Conservation (phyloP, 2,329 filamentous ascomycete genomes). For the Curvularia verruculosa region DNA sequence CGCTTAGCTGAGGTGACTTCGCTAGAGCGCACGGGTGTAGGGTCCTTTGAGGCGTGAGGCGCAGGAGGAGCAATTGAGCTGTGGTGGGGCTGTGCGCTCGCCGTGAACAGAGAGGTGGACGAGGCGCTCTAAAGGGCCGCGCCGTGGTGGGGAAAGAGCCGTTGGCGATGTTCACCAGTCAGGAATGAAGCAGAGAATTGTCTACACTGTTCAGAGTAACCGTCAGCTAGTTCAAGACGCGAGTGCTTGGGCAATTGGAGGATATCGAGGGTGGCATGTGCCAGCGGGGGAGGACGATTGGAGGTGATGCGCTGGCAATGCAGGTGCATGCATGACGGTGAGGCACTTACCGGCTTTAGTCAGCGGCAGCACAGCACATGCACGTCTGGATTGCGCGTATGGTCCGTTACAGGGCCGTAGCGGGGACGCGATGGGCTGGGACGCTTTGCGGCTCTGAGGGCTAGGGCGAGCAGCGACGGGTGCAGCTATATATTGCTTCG, state of each 20-base stretch:
- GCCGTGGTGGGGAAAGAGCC: conserved; percentile 45
- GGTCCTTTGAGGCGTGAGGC: conserved; percentile 32
- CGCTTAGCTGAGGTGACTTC: conserved; percentile 46
- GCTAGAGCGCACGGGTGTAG: conserved; percentile 38
- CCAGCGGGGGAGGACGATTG: conserved; percentile 48
- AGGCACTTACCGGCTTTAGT: conserved; percentile 48
- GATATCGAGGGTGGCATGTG: conserved; percentile 46
- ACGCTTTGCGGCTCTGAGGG: conserved; percentile 27
- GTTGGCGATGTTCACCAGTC: conserved; percentile 45
- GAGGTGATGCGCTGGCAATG: conserved; percentile 54
- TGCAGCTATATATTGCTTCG: conserved; percentile 33
- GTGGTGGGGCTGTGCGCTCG: conserved; percentile 43
- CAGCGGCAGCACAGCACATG: conserved; percentile 36
- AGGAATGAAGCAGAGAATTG: conserved; percentile 37
- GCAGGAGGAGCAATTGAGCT: conserved; percentile 27
- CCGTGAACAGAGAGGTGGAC: conserved; percentile 24
- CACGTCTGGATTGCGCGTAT: conserved; percentile 41
- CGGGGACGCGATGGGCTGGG: conserved; percentile 28
- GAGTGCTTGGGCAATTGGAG: conserved; percentile 46
- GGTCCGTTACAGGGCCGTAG: conserved; percentile 31
- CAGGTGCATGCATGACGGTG: conserved; percentile 48
- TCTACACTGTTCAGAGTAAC: conserved; percentile 42
- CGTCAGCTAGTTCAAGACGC: conserved; percentile 44
- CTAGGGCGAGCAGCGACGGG: conserved; percentile 26
- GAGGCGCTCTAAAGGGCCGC: conserved; percentile 42